Base-by-base conservation (phyloP, 345 rosid genomes). In the Brassica carinata region DNA sequence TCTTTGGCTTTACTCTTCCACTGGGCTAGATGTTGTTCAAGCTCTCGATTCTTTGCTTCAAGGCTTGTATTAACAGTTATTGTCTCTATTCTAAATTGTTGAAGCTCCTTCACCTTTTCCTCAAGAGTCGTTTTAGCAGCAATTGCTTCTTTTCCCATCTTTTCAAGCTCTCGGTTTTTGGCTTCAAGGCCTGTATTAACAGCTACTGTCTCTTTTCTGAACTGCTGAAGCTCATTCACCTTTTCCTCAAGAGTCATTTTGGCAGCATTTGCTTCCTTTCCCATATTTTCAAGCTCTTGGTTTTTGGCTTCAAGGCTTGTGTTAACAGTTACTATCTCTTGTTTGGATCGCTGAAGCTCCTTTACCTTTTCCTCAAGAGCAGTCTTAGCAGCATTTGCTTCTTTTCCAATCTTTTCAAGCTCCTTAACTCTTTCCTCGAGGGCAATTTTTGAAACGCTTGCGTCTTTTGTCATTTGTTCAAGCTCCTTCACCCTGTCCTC, bases 381-480 rank as follows among this genome's bases (percentile, higher is more conserved):
- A 61, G 65, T 73, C 79, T 82, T 78, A 8, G 78, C 69, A 75
- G 84, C 65, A 58, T 86, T 83, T 33, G 88, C 82, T 66, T 89
- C 89, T 43, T 82, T 67, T 72, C 89, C 90, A 79, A 87, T 72
- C 77, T 88, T n/a, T 74, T 87, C 90, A 71, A 89, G 93, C 78
- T 89, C 91, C 74, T 76, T 77, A 62, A 87, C 23, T 75, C 78
- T 86, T 64, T 67, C 83, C 83, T 85, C 85, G 45, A 86, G 87
- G 45, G 78, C 51, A 38, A n/a, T 69, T 83, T 79, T 81, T n/a
- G 82, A 79, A 63, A 61, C 79, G 83, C 81, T 87, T 45, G 89
- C 84, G 69, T 90, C 90, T 29, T 84, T 74, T 81, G 87, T 90
- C 85, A 86, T 74, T 82, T 90, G 73, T 75, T 87, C 88, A 69